These are phyloP conservation scores for Botrytis fabae DNA, from an alignment of 2,329 filamentous ascomycete genomes.

Conservation along the genomic window DNA sequence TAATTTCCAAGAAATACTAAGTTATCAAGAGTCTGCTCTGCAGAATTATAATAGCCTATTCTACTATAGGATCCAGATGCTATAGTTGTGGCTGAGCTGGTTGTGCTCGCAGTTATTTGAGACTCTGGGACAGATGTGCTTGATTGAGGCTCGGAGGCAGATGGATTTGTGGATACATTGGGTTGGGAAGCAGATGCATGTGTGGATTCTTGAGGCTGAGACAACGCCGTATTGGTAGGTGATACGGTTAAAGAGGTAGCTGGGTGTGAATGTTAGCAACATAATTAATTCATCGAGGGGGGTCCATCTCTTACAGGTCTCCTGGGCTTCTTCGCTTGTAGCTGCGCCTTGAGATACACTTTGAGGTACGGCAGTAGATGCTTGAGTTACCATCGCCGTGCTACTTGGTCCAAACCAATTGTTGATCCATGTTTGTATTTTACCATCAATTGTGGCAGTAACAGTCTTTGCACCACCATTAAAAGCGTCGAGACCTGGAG, in stretches of 20 bases:
- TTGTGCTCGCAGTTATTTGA: constrained; percentile 28
- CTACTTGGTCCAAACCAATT: constrained; percentile 19
- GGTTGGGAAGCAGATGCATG: neutral
- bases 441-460: constrained; percentile 19
- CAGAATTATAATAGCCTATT: constrained; percentile 51
- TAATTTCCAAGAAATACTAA: constrained; percentile 60
- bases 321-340: neutral
- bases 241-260: neutral
- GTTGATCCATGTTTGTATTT: constrained; percentile 20
- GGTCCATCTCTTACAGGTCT: neutral
- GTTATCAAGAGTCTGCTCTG: constrained; percentile 48
- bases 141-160: neutral
- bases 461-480: neutral
- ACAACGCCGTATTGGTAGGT: neutral
- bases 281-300: neutral
- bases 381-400: neutral
- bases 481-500: neutral
- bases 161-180: neutral
- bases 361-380: neutral
- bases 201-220: neutral
- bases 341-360: neutral
- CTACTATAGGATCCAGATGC: constrained; percentile 43
- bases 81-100: constrained; percentile 1
- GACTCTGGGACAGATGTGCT: neutral
- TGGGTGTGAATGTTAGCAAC: neutral